Conservation (phyloP, 1,284 basidiomycete genomes). For the Sutorius eximius region DNA sequence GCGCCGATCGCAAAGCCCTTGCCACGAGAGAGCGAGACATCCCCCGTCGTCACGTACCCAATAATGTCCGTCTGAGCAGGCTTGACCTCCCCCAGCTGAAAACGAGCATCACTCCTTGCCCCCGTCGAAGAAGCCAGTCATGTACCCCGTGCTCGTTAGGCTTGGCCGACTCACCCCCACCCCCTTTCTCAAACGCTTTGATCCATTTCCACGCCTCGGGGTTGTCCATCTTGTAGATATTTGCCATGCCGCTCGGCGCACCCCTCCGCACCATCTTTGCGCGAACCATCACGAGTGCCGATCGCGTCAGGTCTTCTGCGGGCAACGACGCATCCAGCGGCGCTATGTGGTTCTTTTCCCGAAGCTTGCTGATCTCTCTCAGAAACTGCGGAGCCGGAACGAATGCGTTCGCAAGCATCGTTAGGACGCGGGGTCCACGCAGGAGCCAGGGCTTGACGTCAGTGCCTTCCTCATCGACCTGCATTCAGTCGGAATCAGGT, state of each 20-base stretch:
- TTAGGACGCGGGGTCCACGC: constrained; percentile 49
- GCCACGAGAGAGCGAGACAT: constrained; percentile 75
- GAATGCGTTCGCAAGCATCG: constrained; percentile 48
- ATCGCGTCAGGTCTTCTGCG: constrained; percentile 47
- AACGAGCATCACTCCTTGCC: neutral
- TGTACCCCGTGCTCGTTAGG: constrained; percentile 39
- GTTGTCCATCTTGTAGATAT: constrained; percentile 62
- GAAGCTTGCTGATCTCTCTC: constrained; percentile 56
- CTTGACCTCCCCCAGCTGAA: constrained; percentile 46
- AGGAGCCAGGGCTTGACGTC: constrained; percentile 61
- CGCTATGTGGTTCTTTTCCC: constrained; percentile 51
- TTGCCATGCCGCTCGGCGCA: constrained; percentile 68
- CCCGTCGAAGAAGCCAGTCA: neutral
- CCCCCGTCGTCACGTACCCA: constrained; percentile 81
- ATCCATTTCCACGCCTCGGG: constrained; percentile 27
- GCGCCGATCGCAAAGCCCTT: constrained; percentile 73
- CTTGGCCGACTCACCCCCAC: constrained; percentile 40
- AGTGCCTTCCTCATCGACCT: constrained; percentile 9
- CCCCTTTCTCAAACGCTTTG: constrained; percentile 27
- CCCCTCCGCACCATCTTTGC: constrained; percentile 67
- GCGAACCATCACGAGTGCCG: constrained; percentile 66
- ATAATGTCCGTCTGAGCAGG: constrained; percentile 51
- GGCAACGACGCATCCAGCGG: constrained; percentile 38
- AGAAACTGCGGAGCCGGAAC: constrained; percentile 47
- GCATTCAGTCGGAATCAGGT: constrained; percentile 12